Conservation (phyloP, 106 monocot genomes). For the Dioscorea dumetorum region DNA sequence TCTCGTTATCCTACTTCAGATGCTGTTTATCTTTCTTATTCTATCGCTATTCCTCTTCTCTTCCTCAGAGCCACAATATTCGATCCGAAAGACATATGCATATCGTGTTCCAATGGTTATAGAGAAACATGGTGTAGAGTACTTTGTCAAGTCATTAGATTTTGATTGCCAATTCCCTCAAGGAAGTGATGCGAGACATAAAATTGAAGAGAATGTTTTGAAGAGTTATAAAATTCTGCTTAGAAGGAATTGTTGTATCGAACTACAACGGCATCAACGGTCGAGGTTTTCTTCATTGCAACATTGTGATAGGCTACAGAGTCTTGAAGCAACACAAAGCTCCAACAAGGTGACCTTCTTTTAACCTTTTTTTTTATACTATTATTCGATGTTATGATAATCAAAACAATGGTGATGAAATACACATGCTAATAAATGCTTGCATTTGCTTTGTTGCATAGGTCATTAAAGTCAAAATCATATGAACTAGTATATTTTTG, state of each 20-base stretch:
- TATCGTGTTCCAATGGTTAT: slow-evolving; percentile 52
- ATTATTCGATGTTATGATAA: too few relatives aligned
- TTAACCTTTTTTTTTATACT: too few relatives aligned
- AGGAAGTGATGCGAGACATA: slow-evolving; percentile 41
- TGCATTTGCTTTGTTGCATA: too few relatives aligned
- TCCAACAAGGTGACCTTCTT: not conserved
- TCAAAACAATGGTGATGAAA: too few relatives aligned
- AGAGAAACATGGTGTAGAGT: slow-evolving; percentile 58
- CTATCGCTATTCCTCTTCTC: slow-evolving; percentile 29
- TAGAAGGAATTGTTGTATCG: slow-evolving; percentile 47
- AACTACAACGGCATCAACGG: slow-evolving; percentile 56
- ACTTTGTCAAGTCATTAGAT: slow-evolving; percentile 57
- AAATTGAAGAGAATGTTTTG: slow-evolving; percentile 43
- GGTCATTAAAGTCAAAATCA: too few relatives aligned
- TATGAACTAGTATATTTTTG: too few relatives aligned
- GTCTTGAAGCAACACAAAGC: slow-evolving; percentile 25
- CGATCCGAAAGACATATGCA: slow-evolving; percentile 30
- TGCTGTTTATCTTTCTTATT: slow-evolving; percentile 36
- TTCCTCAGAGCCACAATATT: slow-evolving; percentile 44
- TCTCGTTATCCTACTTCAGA: slow-evolving; percentile 28
- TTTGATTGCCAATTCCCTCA: slow-evolving; percentile 49
- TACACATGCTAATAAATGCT: too few relatives aligned
- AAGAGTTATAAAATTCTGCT: slow-evolving; percentile 45
- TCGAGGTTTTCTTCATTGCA: slow-evolving; percentile 39
- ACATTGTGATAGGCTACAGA: slow-evolving; percentile 56